Conservation (phyloP, 2,329 filamentous ascomycete genomes). For the Thielaviopsis cerberus region DNA sequence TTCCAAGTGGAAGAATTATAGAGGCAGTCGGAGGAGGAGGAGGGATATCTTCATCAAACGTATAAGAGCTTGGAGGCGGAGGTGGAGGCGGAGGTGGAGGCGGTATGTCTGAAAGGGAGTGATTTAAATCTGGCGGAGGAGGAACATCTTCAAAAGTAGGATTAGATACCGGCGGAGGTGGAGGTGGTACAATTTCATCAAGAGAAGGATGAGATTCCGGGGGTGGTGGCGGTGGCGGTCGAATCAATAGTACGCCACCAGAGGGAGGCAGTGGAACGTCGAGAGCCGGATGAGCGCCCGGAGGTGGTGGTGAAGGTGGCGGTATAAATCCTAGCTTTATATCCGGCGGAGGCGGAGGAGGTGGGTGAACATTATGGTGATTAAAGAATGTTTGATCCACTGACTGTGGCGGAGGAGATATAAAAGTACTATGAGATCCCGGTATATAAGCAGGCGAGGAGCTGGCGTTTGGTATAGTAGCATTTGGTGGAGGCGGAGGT, state of each 20-base stretch:
- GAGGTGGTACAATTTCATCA: constrained; percentile 1
- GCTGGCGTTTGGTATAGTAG: not conserved
- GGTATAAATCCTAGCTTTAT: not conserved
- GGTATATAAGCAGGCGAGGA: not conserved
- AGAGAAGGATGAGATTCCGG: not conserved
- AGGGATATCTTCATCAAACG: not conserved
- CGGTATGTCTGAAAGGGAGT: not conserved
- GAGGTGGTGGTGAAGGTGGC: not conserved
- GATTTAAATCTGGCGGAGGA: not conserved
- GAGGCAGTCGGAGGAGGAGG: not conserved
- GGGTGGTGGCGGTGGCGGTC: not conserved
- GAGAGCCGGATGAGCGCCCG: not conserved
- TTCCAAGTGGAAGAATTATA: not conserved
- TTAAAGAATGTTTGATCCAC: not conserved
- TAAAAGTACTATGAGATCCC: not conserved
- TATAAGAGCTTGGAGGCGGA: not conserved
- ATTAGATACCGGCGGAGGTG: not conserved
- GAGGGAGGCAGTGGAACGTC: not conserved
- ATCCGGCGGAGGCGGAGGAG: not conserved
- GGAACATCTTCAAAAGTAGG: not conserved
- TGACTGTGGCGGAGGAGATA: not conserved
- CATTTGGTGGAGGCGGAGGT: not conserved
- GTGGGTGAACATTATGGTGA: not conserved
- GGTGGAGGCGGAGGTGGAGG: not conserved
- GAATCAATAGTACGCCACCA: not conserved